phyloP scores from a whole-genome alignment of 169 alveolate genomes.

The Plasmodium sp. region DNA sequence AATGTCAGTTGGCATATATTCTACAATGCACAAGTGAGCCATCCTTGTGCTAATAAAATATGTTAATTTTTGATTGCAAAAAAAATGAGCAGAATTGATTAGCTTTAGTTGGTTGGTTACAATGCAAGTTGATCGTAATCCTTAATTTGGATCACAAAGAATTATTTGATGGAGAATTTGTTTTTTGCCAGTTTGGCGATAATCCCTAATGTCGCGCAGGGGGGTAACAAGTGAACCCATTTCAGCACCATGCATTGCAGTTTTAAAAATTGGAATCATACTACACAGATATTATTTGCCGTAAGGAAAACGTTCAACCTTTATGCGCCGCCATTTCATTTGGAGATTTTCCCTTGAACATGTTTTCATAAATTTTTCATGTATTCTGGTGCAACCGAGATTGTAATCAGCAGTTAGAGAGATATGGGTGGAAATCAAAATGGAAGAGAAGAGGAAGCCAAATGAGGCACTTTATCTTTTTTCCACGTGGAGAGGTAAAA shows the following conservation, averaged over 20 bases:
- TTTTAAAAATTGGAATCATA: not conserved
- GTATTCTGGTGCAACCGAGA: not conserved
- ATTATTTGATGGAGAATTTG: not conserved
- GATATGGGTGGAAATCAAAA: not conserved
- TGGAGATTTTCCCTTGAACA: not conserved
- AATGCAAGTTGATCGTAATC: not conserved
- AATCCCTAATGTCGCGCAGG: not conserved
- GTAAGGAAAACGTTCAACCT: not conserved
- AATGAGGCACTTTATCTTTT: not conserved
- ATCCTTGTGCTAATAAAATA: not conserved
- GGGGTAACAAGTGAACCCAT: not conserved
- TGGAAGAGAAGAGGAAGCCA: not conserved
- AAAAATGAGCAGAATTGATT: not conserved
- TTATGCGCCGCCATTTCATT: not conserved
- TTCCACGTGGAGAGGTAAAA: not conserved
- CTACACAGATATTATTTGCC: not conserved
- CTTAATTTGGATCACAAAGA: not conserved
- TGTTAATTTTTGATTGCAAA: not conserved
- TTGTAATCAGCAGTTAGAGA: not conserved
- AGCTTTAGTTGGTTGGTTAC: not conserved
- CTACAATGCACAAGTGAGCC: not conserved
- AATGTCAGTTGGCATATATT: not conserved
- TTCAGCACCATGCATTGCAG: not conserved
- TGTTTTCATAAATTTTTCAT: not conserved
- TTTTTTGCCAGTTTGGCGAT: not conserved